A percentile compares a stretch with the other conserved stretches of the same genome.
Conservation (phyloP, 2,329 filamentous ascomycete species). For the Ophiobolus disseminans region DNA sequence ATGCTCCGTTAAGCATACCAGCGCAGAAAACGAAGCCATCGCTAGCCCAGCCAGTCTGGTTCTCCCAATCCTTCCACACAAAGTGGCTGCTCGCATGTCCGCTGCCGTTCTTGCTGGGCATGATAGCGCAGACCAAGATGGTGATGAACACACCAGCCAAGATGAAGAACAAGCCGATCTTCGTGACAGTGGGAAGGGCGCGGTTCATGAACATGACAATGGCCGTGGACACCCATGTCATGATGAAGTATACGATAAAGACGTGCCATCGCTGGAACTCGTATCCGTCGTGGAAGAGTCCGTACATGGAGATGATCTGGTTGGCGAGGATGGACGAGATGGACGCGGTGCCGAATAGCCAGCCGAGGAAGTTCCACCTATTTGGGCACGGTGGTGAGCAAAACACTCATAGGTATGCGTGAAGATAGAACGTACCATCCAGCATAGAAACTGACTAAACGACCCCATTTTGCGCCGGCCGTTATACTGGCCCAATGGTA, state of each 20-base stretch:
- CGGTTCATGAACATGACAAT: conserved; percentile 63
- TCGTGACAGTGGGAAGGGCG: conserved; percentile 60
- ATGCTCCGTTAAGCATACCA: conserved; percentile 74
- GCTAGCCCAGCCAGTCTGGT: conserved; percentile 55
- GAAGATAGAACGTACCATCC: conserved; percentile 47
- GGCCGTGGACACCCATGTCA: conserved; percentile 56
- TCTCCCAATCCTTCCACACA: conserved; percentile 57
- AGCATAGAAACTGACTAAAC: conserved; percentile 57
- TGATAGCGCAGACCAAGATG: conserved; percentile 62
- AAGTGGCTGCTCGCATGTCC: conserved; percentile 52
- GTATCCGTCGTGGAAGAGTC: conserved; percentile 56
- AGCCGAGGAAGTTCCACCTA: conserved; percentile 60
- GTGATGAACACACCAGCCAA: conserved; percentile 63
- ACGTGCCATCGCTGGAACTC: conserved; percentile 58
- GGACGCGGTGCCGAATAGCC: conserved; percentile 56
- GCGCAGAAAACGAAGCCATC: conserved; percentile 70
- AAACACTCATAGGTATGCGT: background rate
- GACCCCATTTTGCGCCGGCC: conserved; percentile 55
- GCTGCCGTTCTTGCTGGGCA: conserved; percentile 56
- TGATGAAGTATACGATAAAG: conserved; percentile 57
- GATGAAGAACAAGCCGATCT: conserved; percentile 62
- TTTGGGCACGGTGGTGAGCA: background rate
- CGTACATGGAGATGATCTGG: conserved; percentile 57
- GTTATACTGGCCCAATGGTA: conserved; percentile 63
- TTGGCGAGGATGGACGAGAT: conserved; percentile 55